phyloP scores from a whole-genome alignment of 306 rosid genomes.

The Vigna reflexopilosa region DNA sequence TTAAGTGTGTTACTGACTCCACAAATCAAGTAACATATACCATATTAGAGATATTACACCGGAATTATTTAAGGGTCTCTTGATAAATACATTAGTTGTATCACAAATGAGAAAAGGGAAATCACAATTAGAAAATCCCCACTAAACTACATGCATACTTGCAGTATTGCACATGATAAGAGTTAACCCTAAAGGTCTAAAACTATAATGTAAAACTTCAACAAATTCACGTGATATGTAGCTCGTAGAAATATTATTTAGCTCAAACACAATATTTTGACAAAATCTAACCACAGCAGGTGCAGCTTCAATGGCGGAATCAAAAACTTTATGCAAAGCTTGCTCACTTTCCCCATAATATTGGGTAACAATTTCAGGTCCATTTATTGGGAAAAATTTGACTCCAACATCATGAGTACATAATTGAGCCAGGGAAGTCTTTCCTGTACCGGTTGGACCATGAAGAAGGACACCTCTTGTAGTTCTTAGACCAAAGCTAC shows the following conservation, averaged over 20 bases:
- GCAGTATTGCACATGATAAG: background rate
- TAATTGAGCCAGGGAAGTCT: constrained; percentile 78
- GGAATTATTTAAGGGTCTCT: background rate
- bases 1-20: background rate
- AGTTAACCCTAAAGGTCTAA: constrained; percentile 21
- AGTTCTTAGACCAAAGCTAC: constrained; percentile 79
- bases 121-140: background rate
- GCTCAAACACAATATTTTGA: constrained; percentile 33
- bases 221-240: constrained; percentile 18
- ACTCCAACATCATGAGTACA: constrained; percentile 82
- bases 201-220: constrained; percentile 17
- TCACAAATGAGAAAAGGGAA: constrained; percentile 5
- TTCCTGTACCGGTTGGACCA: constrained; percentile 98
- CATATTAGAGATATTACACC: constrained; percentile 2
- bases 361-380: constrained; percentile 81
- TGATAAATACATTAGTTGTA: background rate
- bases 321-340: constrained; percentile 69
- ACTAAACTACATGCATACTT: constrained; percentile 11
- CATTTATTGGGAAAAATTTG: constrained; percentile 73
- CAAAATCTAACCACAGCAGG: constrained; percentile 87
- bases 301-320: constrained; percentile 75
- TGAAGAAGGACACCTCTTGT: constrained; percentile 94
- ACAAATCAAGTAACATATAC: background rate
- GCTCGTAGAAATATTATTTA: constrained; percentile 28
- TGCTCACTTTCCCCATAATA: constrained; percentile 90